Evolutionary conservation across 371 early-diverging fungal species (phyloP).

Genomic region (Mucor indicus): DNA sequence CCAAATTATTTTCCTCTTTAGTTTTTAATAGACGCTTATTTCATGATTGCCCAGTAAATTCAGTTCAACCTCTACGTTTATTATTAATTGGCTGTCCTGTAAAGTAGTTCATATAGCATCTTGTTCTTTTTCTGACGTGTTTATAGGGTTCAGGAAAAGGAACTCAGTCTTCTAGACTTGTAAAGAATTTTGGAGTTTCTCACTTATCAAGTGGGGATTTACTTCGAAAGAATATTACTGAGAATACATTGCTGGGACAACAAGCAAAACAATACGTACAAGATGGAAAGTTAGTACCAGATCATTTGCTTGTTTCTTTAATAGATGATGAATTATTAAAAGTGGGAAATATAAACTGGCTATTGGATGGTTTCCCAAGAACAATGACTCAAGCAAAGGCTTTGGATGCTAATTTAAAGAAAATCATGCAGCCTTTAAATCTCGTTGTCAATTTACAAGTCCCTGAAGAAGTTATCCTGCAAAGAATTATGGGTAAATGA

Average conservation of each 20-base stretch:
- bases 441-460: constrained; percentile 89
- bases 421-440: constrained; percentile 64
- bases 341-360: constrained; percentile 51
- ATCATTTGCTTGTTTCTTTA: constrained; percentile 74
- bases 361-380: constrained; percentile 98
- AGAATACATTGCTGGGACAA: constrained; percentile 66
- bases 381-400: constrained; percentile 83
- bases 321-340: constrained; percentile 57
- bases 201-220: constrained; percentile 84
- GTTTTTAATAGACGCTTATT: too few relatives aligned
- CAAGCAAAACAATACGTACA: constrained; percentile 52
- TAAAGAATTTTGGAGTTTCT: constrained; percentile 62
- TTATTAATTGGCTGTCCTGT: constrained; percentile 63
- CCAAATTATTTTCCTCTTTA: too few relatives aligned
- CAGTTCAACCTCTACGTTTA: constrained; percentile 50
- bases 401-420: constrained; percentile 65
- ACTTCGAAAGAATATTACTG: constrained; percentile 73
- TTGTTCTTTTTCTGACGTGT: neutral
- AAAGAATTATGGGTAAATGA: constrained; percentile 76
- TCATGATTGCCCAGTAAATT: constrained; percentile 40
- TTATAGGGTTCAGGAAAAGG: constrained; percentile 84
- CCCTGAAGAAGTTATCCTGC: constrained; percentile 86
- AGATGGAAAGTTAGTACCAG: constrained; percentile 73
- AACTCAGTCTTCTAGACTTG: constrained; percentile 79
- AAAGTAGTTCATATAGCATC: constrained; percentile 1